Conservation (phyloP, 441 rosid genomes). For the Lepidium campestre region DNA sequence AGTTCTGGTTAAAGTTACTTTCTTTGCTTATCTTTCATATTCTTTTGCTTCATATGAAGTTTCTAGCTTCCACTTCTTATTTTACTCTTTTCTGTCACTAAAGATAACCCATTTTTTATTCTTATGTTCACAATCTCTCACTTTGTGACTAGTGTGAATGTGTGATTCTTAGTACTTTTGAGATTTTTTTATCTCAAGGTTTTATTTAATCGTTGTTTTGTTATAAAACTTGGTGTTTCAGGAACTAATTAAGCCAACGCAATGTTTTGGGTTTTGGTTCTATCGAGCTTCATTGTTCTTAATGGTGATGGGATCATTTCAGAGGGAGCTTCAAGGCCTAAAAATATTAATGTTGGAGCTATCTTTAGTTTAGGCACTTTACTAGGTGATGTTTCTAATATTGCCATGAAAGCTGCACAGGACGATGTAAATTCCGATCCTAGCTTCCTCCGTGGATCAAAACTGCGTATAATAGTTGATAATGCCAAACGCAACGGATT, state of each 20-base stretch:
- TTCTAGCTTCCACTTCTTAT: slow-evolving; percentile 3
- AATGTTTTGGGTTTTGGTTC: slow-evolving; percentile 53
- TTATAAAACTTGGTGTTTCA: slow-evolving; percentile 15
- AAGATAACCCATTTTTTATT: background rate
- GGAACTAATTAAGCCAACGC: slow-evolving; percentile 16
- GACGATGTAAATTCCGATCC: slow-evolving; percentile 76
- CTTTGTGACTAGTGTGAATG: background rate
- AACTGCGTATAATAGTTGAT: slow-evolving; percentile 42
- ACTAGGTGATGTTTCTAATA: slow-evolving; percentile 50
- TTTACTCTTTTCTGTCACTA: slow-evolving; percentile 22
- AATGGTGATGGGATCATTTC: slow-evolving; percentile 27
- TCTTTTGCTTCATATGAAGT: slow-evolving; percentile 2
- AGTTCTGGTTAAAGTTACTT: slow-evolving; percentile 13
- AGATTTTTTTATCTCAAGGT: background rate
- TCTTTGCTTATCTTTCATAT: slow-evolving; percentile 7
- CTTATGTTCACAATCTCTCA: background rate
- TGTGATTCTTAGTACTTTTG: background rate
- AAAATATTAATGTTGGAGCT: slow-evolving; percentile 66
- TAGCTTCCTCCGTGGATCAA: slow-evolving; percentile 58
- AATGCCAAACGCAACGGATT: slow-evolving; percentile 74
- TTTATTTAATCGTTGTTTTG: background rate
- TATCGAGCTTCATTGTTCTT: slow-evolving; percentile 32
- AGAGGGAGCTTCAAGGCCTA: slow-evolving; percentile 35
- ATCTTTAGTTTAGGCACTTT: slow-evolving; percentile 43
- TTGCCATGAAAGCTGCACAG: slow-evolving; percentile 80